Evolutionary conservation across 2,329 filamentous ascomycete genomes (phyloP), one percentile per base, ranked within the genome.

Genomic region (Calonectria crousiana): DNA sequence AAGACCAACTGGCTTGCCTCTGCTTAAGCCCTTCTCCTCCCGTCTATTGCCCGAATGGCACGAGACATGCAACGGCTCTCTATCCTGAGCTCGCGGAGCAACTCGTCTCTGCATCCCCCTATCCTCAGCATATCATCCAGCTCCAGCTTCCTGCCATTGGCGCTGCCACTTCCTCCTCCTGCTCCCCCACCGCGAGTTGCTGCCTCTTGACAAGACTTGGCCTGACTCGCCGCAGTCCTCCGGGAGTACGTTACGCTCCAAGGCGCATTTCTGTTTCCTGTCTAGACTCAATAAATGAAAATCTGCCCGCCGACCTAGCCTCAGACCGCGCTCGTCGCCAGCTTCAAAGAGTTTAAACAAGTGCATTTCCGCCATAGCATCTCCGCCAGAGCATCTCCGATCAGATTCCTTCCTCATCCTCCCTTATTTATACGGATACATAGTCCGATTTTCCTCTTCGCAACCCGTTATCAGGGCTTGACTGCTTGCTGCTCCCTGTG

Each of bases 31-130:
- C 66, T 71, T 67, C 82, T 83, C 44, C 73, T 77, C 82, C 82
- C 80, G 79, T 83, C 79, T 76, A 44, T 77, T 79, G 79, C 73
- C 83, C 79, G 78, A 79, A 86, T 86, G 85, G 85, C 84, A 86
- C 84, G 84, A 86, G 84, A 84, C 82, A 83, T 79, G 82, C 84
- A 84, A 82, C 83, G 78, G 82, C 81, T 79, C 79, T 85, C 82
- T 80, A 81, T 79, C 80, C 84, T 82, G 81, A 81, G 80, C 82
- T 83, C 81, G 81, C 83, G 82, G 82, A 84, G 81, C 81, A 82
- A 76, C 66, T 74, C 72, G 72, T 75, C 74, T 74, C 75, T 74
- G 73, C 67, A 58, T 75, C 74, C 68, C 72, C 73, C 65, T 47
- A 16, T 52, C 53, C 26, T 72, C 56, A 32, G 64, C 34, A 38